Conservation (phyloP, 306 rosid genomes). For the Quillaja saponaria region DNA sequence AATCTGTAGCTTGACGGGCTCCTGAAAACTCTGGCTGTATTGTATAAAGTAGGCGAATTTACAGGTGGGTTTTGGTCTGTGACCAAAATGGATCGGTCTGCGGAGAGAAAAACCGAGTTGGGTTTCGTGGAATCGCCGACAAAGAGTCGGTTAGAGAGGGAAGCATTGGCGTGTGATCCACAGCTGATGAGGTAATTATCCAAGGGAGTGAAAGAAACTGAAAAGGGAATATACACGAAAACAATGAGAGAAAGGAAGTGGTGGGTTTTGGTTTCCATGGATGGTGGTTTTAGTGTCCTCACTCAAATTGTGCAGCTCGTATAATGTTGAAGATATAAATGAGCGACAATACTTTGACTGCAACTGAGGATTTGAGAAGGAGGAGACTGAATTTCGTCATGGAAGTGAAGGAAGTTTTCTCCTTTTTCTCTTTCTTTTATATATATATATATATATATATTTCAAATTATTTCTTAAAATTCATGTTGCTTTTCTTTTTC, state of each 20-base stretch:
- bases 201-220: conserved; percentile 61
- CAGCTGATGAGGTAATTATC: conserved; percentile 80
- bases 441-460: no score
- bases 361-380: conserved; percentile 26
- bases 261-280: conserved; percentile 47
- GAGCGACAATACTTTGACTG: conserved; percentile 26
- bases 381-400: conserved; percentile 25
- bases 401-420: conserved; percentile 28
- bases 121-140: conserved; percentile 45
- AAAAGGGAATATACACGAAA: conserved; percentile 39
- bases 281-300: conserved; percentile 23
- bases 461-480: no score
- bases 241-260: conserved; percentile 31
- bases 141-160: conserved; percentile 58
- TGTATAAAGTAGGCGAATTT: conserved; percentile 48
- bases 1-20: conserved; percentile 54
- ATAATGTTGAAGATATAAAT: conserved; percentile 8
- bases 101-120: conserved; percentile 50
- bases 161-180: conserved; percentile 64
- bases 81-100: conserved; percentile 50
- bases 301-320: conserved; percentile 14
- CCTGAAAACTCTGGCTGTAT: conserved; percentile 79
- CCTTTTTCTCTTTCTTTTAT: not conserved
- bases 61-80: conserved; percentile 53
- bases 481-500: no score